Percentiles rank a stretch among this genome's conserved stretches.
These are phyloP conservation scores for Teunomyces panamensis DNA, from an alignment of 805 yeast species.

Conservation along the genomic window DNA sequence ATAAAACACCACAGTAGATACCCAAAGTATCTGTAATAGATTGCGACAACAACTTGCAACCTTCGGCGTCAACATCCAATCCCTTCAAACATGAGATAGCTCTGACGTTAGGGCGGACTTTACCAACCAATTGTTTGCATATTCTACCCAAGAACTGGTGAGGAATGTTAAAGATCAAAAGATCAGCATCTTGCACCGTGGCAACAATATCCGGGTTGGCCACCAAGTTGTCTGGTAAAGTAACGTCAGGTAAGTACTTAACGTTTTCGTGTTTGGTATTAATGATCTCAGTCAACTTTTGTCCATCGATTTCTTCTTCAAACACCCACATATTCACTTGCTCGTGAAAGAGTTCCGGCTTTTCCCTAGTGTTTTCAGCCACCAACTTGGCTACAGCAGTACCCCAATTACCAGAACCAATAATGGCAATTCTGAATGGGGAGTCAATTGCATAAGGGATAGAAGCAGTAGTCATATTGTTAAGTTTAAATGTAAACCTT, in stretches of 20 bases:
- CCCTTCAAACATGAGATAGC: slow-evolving; percentile 97
- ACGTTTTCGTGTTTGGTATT: slow-evolving; percentile 91
- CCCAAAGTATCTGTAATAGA: slow-evolving; percentile 78
- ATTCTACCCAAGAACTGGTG: slow-evolving; percentile 89
- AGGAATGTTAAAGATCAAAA: slow-evolving; percentile 91
- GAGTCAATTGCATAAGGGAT: slow-evolving; percentile 30
- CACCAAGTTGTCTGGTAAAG: slow-evolving; percentile 77
- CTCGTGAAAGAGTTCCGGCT: slow-evolving; percentile 68
- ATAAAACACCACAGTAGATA: slow-evolving; percentile 90
- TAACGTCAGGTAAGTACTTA: slow-evolving; percentile 86
- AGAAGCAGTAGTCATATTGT: slow-evolving; percentile 19
- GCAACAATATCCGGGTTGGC: slow-evolving; percentile 84
- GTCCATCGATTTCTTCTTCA: slow-evolving; percentile 78
- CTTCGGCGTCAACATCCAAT: slow-evolving; percentile 79
- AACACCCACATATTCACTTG: slow-evolving; percentile 96
- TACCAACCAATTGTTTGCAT: slow-evolving; percentile 71
- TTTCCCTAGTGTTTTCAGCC: slow-evolving; percentile 77
- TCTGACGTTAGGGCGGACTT: slow-evolving; percentile 65
- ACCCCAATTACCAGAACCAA: slow-evolving; percentile 99
- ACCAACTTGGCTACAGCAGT: slow-evolving; percentile 94
- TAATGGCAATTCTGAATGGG: slow-evolving; percentile 40
- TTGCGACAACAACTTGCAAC: slow-evolving; percentile 79
- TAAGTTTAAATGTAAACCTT: neutral
- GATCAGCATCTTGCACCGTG: slow-evolving; percentile 78
- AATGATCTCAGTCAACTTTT: slow-evolving; percentile 84